Base-by-base conservation (phyloP, 805 yeast species). In the Saccharomycopsis microspora region DNA sequence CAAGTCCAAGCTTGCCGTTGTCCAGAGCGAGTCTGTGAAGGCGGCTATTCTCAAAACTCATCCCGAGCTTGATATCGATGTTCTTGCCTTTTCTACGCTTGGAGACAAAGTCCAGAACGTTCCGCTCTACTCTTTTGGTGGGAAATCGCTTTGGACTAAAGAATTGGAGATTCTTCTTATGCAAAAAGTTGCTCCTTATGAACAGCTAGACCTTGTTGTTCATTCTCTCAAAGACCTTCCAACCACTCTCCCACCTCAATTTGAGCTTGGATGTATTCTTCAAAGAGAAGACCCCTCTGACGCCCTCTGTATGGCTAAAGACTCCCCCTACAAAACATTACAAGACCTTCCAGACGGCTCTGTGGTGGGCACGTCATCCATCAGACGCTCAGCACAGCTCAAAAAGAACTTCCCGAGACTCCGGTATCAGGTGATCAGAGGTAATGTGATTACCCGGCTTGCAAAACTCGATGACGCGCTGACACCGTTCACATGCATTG, bases 141-240 rank as follows among this genome's bases (percentile, higher is more conserved):
- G 98, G 30, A 93, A 93, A 63, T 79, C 96, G 0, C 64, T 93
- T 29, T 93, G 98, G 98, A 93, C 98, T 3, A 85, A 85, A 60
- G 98, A 93, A 64, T 71, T 93, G 49, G 98, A 93, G 65, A 80
- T 80, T 29, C 67, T 88, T 43, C 67, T 90, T 38, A 72, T 83
- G 54, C 74, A 74, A 53, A 69, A 74, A 42, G 71, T 78, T 30
- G 89, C 82, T 32, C 70, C 67, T 19, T 79, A 70, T 56, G 80
- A 83, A 46, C 72, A 79, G 64, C 70, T 90, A 43, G 97, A 93
- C 62, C 68, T 90, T 65, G 82, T 93, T 60, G 97, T 90, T 37
- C 97, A 93, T 63, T 85, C 96, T 3, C 71, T 93, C 56, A 93
- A 93, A 63, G 97, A 89, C 65, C 74, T 78, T 77, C 98, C 98